Evolutionary conservation across 2,329 filamentous ascomycete species (phyloP), one percentile per base, ranked within the genome.

Genomic region (Aureobasidium sp.): DNA sequence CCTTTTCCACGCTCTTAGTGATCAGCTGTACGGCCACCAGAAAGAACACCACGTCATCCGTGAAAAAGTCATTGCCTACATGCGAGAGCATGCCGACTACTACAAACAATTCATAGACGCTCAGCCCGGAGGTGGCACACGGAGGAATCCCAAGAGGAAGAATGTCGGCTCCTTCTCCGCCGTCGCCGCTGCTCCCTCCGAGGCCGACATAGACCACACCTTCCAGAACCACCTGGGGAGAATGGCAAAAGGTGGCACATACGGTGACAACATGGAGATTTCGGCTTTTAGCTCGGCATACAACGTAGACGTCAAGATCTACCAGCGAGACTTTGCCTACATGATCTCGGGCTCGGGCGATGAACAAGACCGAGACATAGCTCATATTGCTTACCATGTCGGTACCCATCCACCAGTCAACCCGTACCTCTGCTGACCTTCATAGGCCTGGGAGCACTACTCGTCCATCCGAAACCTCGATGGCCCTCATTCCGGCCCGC

Each of bases 231-330:
- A 86, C 70, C 76, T 89, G 11, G 73, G 78, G 64, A 76, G 78
- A 61, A 87, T 88, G 79, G 80, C 82, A 34, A 79, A 81, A 67
- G 77, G 79, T 34, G 83, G 83, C 57, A 82, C 82, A 42, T 89
- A 82, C 73, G 86, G 84, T 30, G 86, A 86, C 69, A 85, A 88
- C 62, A 80, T 86, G 75, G 85, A 88, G 73, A 81, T 90, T 48
- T 79, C 80, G 36, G 86, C 86, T 6, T 89, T 89, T 72, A 81
- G 83, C 32, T 79, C 82, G 61, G 82, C 81, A 27, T 87, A 81
- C 69, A 77, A 81, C 54, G 80, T 81, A 58, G 81, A 88, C 69
- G 83, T 89, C 60, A 81, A 81, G 66, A 82, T 88, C 61, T 87
- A 85, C 73, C 75, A 82, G 73, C 67, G 79, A 70, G 78, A 81